Conservation (phyloP, 768 basidiomycete species). For the Hericium rajendrae region DNA sequence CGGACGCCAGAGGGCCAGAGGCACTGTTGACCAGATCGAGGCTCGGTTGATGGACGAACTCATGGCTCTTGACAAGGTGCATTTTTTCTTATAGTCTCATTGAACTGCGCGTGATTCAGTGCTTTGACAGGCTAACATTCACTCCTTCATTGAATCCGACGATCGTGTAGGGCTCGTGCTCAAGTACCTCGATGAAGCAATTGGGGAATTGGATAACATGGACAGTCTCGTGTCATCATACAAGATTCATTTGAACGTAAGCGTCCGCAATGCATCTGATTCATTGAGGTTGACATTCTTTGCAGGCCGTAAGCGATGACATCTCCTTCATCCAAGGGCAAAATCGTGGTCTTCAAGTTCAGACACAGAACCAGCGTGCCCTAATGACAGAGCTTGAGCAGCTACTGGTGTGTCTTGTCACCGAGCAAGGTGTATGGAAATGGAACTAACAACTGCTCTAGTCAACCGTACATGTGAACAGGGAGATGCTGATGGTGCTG, state of each 20-base stretch:
- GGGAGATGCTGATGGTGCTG: conserved; percentile 60
- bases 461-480: conserved; percentile 94
- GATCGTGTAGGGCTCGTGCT: conserved; percentile 81
- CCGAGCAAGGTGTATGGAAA: neutral
- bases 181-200: conserved; percentile 81
- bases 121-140: conserved; percentile 74
- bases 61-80: conserved; percentile 86
- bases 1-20: conserved; percentile 50
- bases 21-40: conserved; percentile 87
- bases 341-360: conserved; percentile 92
- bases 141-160: conserved; percentile 95
- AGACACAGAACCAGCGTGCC: conserved; percentile 89
- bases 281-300: conserved; percentile 5
- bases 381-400: conserved; percentile 81
- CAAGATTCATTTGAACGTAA: conserved; percentile 91
- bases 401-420: conserved; percentile 45
- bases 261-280: conserved; percentile 19
- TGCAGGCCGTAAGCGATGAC: conserved; percentile 87
- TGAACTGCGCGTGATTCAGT: neutral
- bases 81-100: conserved; percentile 2
- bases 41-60: conserved; percentile 82
- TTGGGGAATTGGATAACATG: conserved; percentile 83
- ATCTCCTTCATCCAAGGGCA: conserved; percentile 94
- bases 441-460: conserved; percentile 21
- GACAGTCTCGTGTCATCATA: conserved; percentile 86